Evolutionary conservation across 371 early-diverging fungal species (phyloP), one percentile per base, ranked within the genome.

Genomic region (Cladochytrium tenue): DNA sequence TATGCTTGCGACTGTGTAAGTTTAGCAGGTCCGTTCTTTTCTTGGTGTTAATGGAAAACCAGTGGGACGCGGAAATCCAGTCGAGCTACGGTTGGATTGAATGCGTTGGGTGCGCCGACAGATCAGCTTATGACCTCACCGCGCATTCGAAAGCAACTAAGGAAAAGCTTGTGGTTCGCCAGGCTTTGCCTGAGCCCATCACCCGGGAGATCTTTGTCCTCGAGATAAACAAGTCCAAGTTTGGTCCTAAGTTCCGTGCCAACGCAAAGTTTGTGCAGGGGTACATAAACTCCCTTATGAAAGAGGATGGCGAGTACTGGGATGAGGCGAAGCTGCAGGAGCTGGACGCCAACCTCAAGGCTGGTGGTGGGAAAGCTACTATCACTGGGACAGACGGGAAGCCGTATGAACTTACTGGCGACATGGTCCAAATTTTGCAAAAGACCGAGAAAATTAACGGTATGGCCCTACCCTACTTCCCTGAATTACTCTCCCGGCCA

Each of bases 31-130:
- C 57, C 28, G 20, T 10, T 32, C 2, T 2, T 32, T n/a, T 55
- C 50, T n/a, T 32, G n/a, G 2, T 3, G n/a, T 58, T 65, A 32
- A 53, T 32, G 2, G 64, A 3, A 13, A 33, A n/a, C 35, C 25
- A 75, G 85, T 97, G 97, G 97, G 98, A 97, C 79, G 97, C 97
- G 58, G 98, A 97, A 81, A 96, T 97, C 73, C 79, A 91, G 68
- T 91, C 88, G 69, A 90, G 90, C 72, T 92, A 91, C 67, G 99
- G 99, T 62, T 99, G 99, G 99, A 93, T 99, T 77, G 99, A 99
- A 81, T 98, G 99, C 78, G 99, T 99, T 64, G 99, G 99, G 58
- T 99, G 99, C 81, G 99, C 99, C 59, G 99, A 99, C 79, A 92
- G 99, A 65, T 93, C 97, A 2, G 98, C 97, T 56, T 99, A 93